Conservation (phyloP, 176 grass and related monocot species). For the Oryza australiensis region DNA sequence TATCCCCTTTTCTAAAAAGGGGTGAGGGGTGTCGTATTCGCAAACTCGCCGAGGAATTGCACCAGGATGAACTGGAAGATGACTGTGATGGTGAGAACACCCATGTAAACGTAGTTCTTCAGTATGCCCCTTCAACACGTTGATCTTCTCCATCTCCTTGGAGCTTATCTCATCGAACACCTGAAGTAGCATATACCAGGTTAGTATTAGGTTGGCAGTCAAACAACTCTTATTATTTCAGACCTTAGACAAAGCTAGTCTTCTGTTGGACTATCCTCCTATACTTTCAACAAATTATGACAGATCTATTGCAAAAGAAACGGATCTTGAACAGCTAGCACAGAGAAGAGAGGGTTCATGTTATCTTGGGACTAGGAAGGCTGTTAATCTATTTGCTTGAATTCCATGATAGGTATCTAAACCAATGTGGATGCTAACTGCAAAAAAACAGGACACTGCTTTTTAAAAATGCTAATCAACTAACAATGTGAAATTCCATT, state of each 20-base stretch:
- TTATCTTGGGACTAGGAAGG: neutral
- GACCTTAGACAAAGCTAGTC: neutral
- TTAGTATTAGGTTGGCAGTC: neutral
- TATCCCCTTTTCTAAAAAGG: no score
- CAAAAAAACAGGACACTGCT: neutral
- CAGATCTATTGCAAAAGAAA: neutral
- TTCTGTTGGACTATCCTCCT: neutral
- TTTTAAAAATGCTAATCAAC: neutral
- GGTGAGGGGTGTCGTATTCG: conserved; percentile 76
- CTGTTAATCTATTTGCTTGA: neutral
- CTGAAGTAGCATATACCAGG: conserved; percentile 29
- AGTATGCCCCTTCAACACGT: conserved; percentile 86
- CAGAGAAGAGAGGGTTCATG: neutral
- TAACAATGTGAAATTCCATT: no score
- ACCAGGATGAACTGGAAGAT: conserved; percentile 91
- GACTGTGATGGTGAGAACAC: conserved; percentile 65
- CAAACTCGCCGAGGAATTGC: conserved; percentile 90
- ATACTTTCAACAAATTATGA: neutral
- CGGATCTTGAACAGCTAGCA: neutral
- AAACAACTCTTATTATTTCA: neutral
- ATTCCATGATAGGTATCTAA: neutral
- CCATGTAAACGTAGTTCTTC: conserved; percentile 76
- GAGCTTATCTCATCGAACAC: conserved; percentile 98
- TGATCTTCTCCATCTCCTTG: conserved; percentile 93
- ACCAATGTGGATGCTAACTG: neutral